Evolutionary conservation across 768 basidiomycete genomes (phyloP), one percentile per base, ranked within the genome.

Genomic region (Podaxis carcinomalis): DNA sequence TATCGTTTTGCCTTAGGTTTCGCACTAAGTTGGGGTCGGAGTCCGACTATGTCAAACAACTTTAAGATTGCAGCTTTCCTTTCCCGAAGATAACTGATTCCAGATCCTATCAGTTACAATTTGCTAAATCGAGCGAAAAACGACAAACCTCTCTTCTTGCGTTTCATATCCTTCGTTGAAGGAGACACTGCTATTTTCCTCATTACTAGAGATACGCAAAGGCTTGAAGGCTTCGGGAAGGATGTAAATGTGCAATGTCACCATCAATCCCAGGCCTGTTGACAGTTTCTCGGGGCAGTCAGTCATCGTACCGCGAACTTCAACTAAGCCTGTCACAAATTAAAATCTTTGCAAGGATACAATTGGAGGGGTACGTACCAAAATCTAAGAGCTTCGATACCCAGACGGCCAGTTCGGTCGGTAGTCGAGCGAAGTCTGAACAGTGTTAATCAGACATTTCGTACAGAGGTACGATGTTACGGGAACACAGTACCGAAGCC

Each of bases 81-180:
- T 71, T 89, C 88, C 44, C 93, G 80, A 53, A 97, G 80, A n/a
- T 75, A 75, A 65, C 79, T 80, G 27, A 27, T 44, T 35, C 5
- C 21, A 46, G 19, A n/a, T 36, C 36, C 4, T 50, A 54, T 55
- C 32, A 40, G 42, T 36, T 53, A 36, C 36, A 10, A 54, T 51
- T 21, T 14, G 35, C 55, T n/a, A 44, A 40, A 23, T 56, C 32
- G 4, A 14, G 10, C 10, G 27, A 47, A 36, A 19, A n/a, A 23
- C 21, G 36, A 65, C 66, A 36, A 60, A 78, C 79, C 85, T 86
- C 73, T 97, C 94, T 62, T 87, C 85, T 4, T 78, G 77, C 0
- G 92, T 95, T 70, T 96, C 94, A 55, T 85, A 78, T 2, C 90
- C 90, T 69, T 93, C 90, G 63, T 85, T 83, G 70, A 92, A 88